Evolutionary conservation across 139 green algal genomes (phyloP).

Genomic region (Chlamydomonas eustigma): DNA sequence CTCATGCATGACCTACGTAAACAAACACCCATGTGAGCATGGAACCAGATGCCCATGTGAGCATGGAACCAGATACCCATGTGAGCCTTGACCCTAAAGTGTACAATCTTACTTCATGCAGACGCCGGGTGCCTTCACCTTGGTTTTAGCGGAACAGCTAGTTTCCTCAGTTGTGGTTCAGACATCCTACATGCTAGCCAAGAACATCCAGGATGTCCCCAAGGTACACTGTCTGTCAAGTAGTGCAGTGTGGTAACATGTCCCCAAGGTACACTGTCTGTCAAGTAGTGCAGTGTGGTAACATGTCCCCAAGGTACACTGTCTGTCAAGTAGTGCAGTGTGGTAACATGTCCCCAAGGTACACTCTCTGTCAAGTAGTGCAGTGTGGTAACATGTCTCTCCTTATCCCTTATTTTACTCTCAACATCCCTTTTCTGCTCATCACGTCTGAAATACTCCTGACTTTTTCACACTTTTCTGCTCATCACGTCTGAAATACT

Average conservation of each 20-base stretch:
- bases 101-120: background rate
- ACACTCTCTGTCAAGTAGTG: background rate
- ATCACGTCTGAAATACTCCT: background rate
- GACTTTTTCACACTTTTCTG: background rate
- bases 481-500: background rate
- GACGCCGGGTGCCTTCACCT: background rate
- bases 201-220: background rate
- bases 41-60: background rate
- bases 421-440: background rate
- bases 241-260: background rate
- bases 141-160: background rate
- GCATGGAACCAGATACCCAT: background rate
- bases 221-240: background rate
- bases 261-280: background rate
- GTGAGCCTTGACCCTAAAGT: background rate
- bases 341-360: background rate
- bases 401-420: background rate
- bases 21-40: too few species aligned
- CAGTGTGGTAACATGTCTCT: background rate
- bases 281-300: background rate
- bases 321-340: background rate
- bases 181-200: background rate
- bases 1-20: background rate
- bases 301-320: background rate
- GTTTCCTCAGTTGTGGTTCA: slow-evolving; percentile 1